Evolutionary conservation across 2,329 filamentous ascomycete genomes (phyloP), one percentile per base, ranked within the genome.

Genomic region (Arthroderma sp.): DNA sequence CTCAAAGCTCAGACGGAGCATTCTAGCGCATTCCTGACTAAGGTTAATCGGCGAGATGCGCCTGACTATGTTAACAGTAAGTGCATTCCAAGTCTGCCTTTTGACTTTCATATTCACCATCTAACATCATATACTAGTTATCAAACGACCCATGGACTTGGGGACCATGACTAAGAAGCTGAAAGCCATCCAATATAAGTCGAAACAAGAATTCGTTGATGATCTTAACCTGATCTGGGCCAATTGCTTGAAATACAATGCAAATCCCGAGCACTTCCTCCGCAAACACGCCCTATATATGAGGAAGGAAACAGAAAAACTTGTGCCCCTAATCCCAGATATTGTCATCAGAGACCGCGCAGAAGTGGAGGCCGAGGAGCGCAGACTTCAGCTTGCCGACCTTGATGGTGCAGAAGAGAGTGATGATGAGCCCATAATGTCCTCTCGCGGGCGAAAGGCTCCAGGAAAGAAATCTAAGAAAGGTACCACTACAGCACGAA

Each of bases 131-230:
- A 17, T 43, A 55, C 60, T 61, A 90, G 86, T 88, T 63, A 96
- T 97, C 73, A 96, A 94, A 73, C 86, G 91, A 51, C 93, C 93
- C 1, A 98, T 98, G 93, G 93, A 98, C 70, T 83, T 98, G 58
- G 93, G 93, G 38, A 86, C 85, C 52, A 97, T 98, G 90, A 95
- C 94, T 61, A 98, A 98, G 76, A 98, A 97, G 75, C 82, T 98
- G 56, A 91, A 91, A 69, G 79, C 80, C 8, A 73, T 89, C 37
- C 79, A 80, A 38, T 93, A 88, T 73, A 91, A 88, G 69, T 91
- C 87, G 51, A 98, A 98, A 74, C 82, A 87, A 61, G 93, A 98
- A 23, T 98, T 98, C 63, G 90, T 97, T 25, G 81, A 87, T 33
- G 93, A 98, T 69, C 78, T 98, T 8, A 91, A 94, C 68, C 76